Conservation (phyloP, 2,329 filamentous ascomycete genomes). For the Ceratocystis lukuohia region DNA sequence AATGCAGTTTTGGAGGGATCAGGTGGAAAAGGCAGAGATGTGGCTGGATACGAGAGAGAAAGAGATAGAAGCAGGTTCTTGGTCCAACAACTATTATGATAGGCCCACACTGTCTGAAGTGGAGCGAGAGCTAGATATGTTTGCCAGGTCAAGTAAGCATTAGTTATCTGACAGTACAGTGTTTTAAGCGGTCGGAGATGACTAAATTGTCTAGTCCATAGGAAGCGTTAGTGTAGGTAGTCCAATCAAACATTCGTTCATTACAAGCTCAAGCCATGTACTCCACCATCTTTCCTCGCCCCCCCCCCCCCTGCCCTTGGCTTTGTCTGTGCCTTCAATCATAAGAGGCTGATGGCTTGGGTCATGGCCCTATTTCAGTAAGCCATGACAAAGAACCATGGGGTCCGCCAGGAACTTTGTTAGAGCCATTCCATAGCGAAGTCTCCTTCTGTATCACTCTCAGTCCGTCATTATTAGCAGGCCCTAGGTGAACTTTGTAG, state of each 20-base stretch:
- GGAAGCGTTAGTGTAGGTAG: too few species aligned
- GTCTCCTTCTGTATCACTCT: constrained; percentile 29
- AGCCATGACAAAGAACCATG: constrained; percentile 32
- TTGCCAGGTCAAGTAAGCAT: background rate
- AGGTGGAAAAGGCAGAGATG: constrained; percentile 35
- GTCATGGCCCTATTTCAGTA: constrained; percentile 27
- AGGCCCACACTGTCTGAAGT: constrained; percentile 37
- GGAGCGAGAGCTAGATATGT: constrained; percentile 25
- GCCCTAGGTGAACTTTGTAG: constrained; percentile 27
- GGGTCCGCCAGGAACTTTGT: constrained; percentile 32
- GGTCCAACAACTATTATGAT: constrained; percentile 39
- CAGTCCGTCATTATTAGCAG: constrained; percentile 31
- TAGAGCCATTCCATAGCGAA: constrained; percentile 36
- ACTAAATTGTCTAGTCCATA: too few species aligned
- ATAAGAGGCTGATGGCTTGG: constrained; percentile 26
- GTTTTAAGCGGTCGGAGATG: too few species aligned
- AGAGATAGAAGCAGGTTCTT: constrained; percentile 29
- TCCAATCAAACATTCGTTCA: background rate
- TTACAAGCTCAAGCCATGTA: background rate
- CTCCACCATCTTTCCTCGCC: constrained; percentile 13
- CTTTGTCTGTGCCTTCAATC: constrained; percentile 10
- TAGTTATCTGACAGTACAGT: background rate
- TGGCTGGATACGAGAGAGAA: constrained; percentile 33
- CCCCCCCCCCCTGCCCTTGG: constrained; percentile 22
- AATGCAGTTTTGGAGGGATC: constrained; percentile 35